Conservation (phyloP, 2,329 filamentous ascomycete species). For the Fusarium chlamydosporum region DNA sequence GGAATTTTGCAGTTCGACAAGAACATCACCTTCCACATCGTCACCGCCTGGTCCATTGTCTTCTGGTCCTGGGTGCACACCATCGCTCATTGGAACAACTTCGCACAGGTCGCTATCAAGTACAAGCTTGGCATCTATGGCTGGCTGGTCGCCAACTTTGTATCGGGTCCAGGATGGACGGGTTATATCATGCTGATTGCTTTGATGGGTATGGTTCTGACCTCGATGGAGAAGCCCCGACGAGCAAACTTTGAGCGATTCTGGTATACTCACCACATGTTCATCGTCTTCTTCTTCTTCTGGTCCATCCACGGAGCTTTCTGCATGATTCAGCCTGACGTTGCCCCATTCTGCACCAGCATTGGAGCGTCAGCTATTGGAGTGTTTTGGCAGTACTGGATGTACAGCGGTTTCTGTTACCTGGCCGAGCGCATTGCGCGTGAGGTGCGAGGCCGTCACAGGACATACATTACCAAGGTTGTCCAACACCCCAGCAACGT, state of each 20-base stretch:
- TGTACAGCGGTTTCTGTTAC: slow-evolving; percentile 85
- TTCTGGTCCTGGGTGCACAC: slow-evolving; percentile 91
- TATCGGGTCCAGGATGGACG: slow-evolving; percentile 86
- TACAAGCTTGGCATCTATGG: slow-evolving; percentile 84
- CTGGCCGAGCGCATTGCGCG: slow-evolving; percentile 83
- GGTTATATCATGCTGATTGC: slow-evolving; percentile 87
- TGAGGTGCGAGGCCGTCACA: slow-evolving; percentile 83
- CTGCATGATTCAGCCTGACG: slow-evolving; percentile 90
- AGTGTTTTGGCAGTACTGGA: slow-evolving; percentile 92
- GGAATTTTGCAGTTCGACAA: slow-evolving; percentile 91
- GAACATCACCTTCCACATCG: slow-evolving; percentile 91
- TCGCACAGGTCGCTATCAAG: slow-evolving; percentile 80
- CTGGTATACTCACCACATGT: slow-evolving; percentile 92
- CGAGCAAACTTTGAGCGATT: slow-evolving; percentile 89
- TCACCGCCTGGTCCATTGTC: slow-evolving; percentile 87
- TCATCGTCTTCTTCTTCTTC: slow-evolving; percentile 90
- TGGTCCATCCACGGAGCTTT: slow-evolving; percentile 92
- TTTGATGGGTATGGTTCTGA: slow-evolving; percentile 83
- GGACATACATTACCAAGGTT: slow-evolving; percentile 89
- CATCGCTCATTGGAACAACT: slow-evolving; percentile 89
- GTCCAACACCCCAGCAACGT: slow-evolving; percentile 91
- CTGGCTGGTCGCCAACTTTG: slow-evolving; percentile 81
- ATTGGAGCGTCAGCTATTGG: slow-evolving; percentile 75
- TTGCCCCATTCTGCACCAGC: slow-evolving; percentile 81
- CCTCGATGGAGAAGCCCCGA: slow-evolving; percentile 81